These are phyloP conservation scores for Ogataea wickerhamii DNA, from an alignment of 805 yeast species.

Conservation along the genomic window DNA sequence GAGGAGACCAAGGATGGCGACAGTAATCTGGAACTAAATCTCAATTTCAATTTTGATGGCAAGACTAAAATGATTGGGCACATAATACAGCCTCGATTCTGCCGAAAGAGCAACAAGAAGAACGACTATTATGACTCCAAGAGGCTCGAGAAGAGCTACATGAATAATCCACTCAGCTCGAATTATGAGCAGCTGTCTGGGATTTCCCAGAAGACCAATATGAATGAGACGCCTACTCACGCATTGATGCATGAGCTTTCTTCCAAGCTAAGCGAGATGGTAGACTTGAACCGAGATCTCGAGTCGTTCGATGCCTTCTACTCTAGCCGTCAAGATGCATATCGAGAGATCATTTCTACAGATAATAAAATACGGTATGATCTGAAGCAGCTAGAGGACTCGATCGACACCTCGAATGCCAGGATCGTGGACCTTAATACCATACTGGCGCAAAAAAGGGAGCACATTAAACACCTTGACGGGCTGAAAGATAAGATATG, in stretches of 20 bases:
- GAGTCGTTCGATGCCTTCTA: conserved; percentile 41
- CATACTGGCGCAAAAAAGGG: conserved; percentile 9
- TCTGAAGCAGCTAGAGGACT: conserved; percentile 36
- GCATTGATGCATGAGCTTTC: conserved; percentile 56
- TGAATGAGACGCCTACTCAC: conserved; percentile 51
- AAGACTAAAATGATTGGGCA: conserved; percentile 30
- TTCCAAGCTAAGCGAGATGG: conserved; percentile 41
- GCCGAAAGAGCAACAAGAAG: conserved; percentile 17
- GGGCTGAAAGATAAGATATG: conserved; percentile 28
- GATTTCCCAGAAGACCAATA: conserved; percentile 27
- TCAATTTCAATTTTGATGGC: conserved; percentile 23
- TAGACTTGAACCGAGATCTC: conserved; percentile 44
- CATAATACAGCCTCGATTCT: conserved; percentile 29
- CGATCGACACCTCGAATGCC: conserved; percentile 30
- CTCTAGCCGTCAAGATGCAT: conserved; percentile 39
- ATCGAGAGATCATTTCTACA: conserved; percentile 41
- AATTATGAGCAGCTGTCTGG: conserved; percentile 34
- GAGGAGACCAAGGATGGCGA: conserved; percentile 21
- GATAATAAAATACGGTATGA: conserved; percentile 44
- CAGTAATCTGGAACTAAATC: conserved; percentile 16
- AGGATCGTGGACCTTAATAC: conserved; percentile 18
- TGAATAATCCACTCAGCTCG: conserved; percentile 59
- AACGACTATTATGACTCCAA: conserved; percentile 53
- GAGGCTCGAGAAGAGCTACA: conserved; percentile 62
- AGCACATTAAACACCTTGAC: conserved; percentile 26